A percentile compares a stretch with the other conserved stretches of the same genome.
phyloP scores from a whole-genome alignment of 805 yeast species.

The Cyberlindnera xishuangbannaensis region DNA sequence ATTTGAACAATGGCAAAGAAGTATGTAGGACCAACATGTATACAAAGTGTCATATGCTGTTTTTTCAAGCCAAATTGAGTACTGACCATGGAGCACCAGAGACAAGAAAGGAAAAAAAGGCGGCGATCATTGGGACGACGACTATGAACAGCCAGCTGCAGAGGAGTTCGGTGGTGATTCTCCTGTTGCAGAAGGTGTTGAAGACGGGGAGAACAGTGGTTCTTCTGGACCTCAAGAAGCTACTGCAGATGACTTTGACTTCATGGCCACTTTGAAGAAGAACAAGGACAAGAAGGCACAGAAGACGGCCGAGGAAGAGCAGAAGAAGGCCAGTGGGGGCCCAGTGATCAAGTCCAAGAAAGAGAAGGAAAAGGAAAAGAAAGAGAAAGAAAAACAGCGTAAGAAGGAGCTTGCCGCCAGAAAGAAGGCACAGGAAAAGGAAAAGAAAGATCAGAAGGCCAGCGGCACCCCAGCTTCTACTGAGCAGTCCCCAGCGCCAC shows the following conservation, averaged over 20 bases:
- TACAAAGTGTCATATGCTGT: too few relatives aligned
- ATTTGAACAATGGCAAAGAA: conserved; percentile 7
- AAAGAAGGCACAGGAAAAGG: conserved; percentile 52
- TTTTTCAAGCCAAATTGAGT: conserved; percentile 1
- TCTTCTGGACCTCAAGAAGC: conserved; percentile 29
- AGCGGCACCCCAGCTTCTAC: conserved; percentile 23
- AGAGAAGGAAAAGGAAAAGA: conserved; percentile 92
- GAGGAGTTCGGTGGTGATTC: conserved; percentile 37
- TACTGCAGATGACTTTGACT: conserved; percentile 48
- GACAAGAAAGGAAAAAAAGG: conserved; percentile 62
- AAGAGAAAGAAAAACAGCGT: conserved; percentile 82
- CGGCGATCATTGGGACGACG: conserved; percentile 69
- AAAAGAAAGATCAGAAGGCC: conserved; percentile 10
- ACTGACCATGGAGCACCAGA: conserved; percentile 25
- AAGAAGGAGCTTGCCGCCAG: conserved; percentile 87
- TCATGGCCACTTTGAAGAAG: conserved; percentile 76
- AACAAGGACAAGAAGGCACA: conserved; percentile 73
- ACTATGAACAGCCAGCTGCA: conserved; percentile 41
- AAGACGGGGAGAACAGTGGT: too few relatives aligned
- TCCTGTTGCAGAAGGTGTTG: conserved; percentile 26
- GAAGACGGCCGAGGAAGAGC: conserved; percentile 50
- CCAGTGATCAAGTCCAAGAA: conserved; percentile 84
- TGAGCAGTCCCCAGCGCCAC: neutral
- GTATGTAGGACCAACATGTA: too few relatives aligned
- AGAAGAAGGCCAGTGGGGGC: conserved; percentile 41